A percentile compares a stretch with the other conserved stretches of the same genome.
These are phyloP conservation scores for Bacidia rubella DNA, from an alignment of 495 filamentous ascomycete species.

Conservation along the genomic window DNA sequence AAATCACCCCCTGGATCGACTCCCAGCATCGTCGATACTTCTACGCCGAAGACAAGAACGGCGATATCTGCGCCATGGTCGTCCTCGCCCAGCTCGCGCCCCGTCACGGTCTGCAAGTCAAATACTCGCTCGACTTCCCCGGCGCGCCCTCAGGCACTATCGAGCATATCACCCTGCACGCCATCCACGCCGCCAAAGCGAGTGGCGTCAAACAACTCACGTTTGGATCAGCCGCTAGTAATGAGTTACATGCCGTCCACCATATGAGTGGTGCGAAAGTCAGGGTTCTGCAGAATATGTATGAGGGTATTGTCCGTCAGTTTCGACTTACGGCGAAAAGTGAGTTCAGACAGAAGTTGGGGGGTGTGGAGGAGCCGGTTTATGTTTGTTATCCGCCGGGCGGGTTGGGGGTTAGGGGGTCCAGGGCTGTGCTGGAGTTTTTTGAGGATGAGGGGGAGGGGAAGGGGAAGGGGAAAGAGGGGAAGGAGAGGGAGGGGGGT, in stretches of 20 bases:
- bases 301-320: constrained; percentile 62
- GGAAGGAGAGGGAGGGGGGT: neutral
- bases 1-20: constrained; percentile 73
- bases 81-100: constrained; percentile 63
- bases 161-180: constrained; percentile 61
- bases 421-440: constrained; percentile 65
- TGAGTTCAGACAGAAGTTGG: constrained; percentile 78
- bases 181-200: constrained; percentile 54
- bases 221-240: constrained; percentile 64
- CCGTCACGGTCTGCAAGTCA: constrained; percentile 70
- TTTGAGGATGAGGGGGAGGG: constrained; percentile 54
- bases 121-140: constrained; percentile 79
- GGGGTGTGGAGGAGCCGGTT: constrained; percentile 58
- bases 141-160: constrained; percentile 65
- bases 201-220: constrained; percentile 53
- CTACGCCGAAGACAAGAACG: constrained; percentile 53
- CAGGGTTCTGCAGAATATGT: constrained; percentile 60
- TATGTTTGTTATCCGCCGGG: constrained; percentile 74
- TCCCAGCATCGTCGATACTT: constrained; percentile 66
- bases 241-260: constrained; percentile 52
- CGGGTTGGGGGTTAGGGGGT: constrained; percentile 62
- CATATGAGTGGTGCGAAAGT: constrained; percentile 62
- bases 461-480: neutral
- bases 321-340: constrained; percentile 69
- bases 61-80: constrained; percentile 57